A percentile compares a stretch with the other conserved stretches of the same genome.
phyloP scores from a whole-genome alignment of 2,329 filamentous ascomycete genomes.

The Monosporascus sp. region DNA sequence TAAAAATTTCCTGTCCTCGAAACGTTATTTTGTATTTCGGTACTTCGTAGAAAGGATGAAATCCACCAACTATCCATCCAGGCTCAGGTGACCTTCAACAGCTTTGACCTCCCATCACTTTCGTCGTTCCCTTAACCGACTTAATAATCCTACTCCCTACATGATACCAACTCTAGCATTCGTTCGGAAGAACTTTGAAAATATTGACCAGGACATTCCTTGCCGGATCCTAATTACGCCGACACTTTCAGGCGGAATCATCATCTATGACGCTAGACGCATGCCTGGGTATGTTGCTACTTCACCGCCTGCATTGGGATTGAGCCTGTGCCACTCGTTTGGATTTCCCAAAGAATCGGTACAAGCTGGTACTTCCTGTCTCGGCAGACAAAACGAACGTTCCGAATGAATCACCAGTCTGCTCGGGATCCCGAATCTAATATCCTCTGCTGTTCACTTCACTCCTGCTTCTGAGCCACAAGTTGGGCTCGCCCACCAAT shows the following conservation, averaged over 20 bases:
- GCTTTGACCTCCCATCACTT: no score
- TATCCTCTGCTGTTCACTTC: neutral
- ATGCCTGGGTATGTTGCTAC: neutral
- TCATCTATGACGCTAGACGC: neutral
- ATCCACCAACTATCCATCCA: neutral
- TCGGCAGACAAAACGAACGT: neutral
- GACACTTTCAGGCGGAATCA: neutral
- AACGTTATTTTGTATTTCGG: neutral
- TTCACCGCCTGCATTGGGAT: neutral
- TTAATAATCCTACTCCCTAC: neutral
- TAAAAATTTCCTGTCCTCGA: neutral
- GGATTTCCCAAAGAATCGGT: neutral
- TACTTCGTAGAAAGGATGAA: neutral
- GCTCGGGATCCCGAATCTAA: neutral
- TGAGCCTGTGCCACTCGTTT: neutral
- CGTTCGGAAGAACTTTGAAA: neutral
- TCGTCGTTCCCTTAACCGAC: no score
- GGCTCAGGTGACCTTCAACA: no score
- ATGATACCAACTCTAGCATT: neutral
- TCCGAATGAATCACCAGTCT: neutral
- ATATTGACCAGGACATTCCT: neutral
- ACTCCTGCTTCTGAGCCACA: neutral
- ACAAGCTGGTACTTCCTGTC: neutral
- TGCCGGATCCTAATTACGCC: neutral
- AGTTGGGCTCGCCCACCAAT: neutral